A percentile compares a stretch with the other conserved stretches of the same genome.
phyloP scores from a whole-genome alignment of 2,329 filamentous ascomycete genomes.

The Fusarium sp. region DNA sequence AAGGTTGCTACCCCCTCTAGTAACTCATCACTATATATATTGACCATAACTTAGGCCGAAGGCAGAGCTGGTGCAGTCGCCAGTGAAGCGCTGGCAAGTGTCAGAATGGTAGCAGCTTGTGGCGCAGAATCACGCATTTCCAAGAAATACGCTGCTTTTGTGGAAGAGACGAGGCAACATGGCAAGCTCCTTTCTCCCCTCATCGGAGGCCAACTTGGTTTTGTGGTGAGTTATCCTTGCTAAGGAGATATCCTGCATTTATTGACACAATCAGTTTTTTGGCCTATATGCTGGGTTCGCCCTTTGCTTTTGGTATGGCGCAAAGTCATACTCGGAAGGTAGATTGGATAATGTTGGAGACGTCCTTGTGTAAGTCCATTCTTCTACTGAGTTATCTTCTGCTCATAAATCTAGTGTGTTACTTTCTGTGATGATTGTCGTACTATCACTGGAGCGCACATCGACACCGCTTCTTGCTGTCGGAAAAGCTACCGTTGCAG shows the following conservation, averaged over 20 bases:
- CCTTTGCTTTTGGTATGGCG: slow-evolving; percentile 73
- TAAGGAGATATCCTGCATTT: background rate
- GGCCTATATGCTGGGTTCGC: slow-evolving; percentile 65
- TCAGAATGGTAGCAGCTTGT: slow-evolving; percentile 72
- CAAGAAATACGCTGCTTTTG: slow-evolving; percentile 65
- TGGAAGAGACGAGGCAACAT: slow-evolving; percentile 64
- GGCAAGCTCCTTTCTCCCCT: slow-evolving; percentile 64
- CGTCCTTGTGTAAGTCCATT: slow-evolving; percentile 63
- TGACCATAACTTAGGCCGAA: slow-evolving; percentile 56
- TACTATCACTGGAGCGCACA: slow-evolving; percentile 67
- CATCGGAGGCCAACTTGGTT: slow-evolving; percentile 64
- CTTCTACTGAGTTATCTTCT: background rate
- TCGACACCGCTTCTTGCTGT: slow-evolving; percentile 70
- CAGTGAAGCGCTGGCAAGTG: slow-evolving; percentile 69
- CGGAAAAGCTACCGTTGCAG: slow-evolving; percentile 68
- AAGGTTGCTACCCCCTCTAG: slow-evolving; percentile 47
- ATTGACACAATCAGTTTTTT: slow-evolving; percentile 59
- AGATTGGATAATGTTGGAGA: slow-evolving; percentile 63
- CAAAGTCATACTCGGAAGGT: slow-evolving; percentile 61
- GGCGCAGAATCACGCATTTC: slow-evolving; percentile 68
- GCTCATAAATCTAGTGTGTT: slow-evolving; percentile 55
- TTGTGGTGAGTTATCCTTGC: slow-evolving; percentile 53
- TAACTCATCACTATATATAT: background rate
- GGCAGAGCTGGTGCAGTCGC: slow-evolving; percentile 69
- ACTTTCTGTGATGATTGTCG: slow-evolving; percentile 69